Percentiles rank a stretch among this genome's conserved stretches.
phyloP scores from a whole-genome alignment of 1,284 basidiomycete genomes.

The Moesziomyces antarcticus region DNA sequence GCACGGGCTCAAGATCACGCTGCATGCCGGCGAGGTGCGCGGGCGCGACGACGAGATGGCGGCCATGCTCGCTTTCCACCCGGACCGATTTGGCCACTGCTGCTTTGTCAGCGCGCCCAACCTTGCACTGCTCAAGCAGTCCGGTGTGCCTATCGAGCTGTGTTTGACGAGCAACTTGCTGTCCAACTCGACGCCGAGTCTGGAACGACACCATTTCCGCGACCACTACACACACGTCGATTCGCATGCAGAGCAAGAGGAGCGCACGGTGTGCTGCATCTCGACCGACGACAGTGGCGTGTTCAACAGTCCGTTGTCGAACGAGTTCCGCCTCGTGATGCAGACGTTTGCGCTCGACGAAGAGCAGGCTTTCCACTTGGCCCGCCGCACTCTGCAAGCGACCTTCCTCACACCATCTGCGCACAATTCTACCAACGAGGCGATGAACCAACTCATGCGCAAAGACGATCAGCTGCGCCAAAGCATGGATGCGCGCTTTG shows the following conservation, averaged over 20 bases:
- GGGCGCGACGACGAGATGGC: conserved; percentile 23
- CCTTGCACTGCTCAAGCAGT: conserved; percentile 2
- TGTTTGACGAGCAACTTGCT: conserved; percentile 52
- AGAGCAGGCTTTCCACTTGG: conserved; percentile 10
- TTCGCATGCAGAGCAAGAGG: background rate
- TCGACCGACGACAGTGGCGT: conserved; percentile 51
- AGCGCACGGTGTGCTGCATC: conserved; percentile 24
- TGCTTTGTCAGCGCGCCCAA: conserved; percentile 32
- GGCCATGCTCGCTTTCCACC: conserved; percentile 34
- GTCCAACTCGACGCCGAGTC: conserved; percentile 11
- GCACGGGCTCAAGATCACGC: conserved; percentile 34
- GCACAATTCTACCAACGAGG: background rate
- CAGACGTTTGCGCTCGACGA: conserved; percentile 21
- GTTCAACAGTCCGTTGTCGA: conserved; percentile 36
- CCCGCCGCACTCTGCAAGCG: conserved; percentile 5
- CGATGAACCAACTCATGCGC: too few species aligned
- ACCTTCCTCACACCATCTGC: conserved; percentile 8
- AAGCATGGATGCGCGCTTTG: conserved; percentile 1
- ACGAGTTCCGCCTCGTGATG: conserved; percentile 45
- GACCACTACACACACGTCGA: conserved; percentile 7
- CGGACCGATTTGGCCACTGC: conserved; percentile 47
- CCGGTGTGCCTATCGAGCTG: conserved; percentile 34
- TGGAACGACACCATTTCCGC: conserved; percentile 30
- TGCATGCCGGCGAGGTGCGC: conserved; percentile 44
- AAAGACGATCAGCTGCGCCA: background rate